Conservation (phyloP, 129 eudicot genomes). For the Calendula officinalis region DNA sequence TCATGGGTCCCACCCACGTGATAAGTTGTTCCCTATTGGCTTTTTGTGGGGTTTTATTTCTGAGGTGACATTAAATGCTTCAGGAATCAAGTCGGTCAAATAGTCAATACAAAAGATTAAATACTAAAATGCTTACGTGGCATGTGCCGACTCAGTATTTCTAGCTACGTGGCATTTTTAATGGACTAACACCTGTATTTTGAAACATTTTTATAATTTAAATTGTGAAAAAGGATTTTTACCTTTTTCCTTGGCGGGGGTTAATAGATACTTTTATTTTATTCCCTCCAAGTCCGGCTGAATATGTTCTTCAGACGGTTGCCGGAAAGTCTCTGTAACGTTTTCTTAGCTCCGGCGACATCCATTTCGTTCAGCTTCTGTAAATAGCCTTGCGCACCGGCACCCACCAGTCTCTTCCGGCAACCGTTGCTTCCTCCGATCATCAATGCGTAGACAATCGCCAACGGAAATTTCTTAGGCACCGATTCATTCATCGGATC, state of each 20-base stretch:
- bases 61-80: too few species aligned
- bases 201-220: background rate
- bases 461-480: conserved; percentile 67
- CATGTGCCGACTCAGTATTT: background rate
- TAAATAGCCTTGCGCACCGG: conserved; percentile 58
- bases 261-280: conserved; percentile 37
- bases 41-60: conserved; percentile 21
- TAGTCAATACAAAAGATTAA: too few species aligned
- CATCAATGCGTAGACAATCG: conserved; percentile 64
- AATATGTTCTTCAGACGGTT: conserved; percentile 67
- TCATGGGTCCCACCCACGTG: conserved; percentile 27
- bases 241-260: conserved; percentile 53
- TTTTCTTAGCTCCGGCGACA: conserved; percentile 76
- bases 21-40: conserved; percentile 22
- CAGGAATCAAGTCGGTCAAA: conserved; percentile 25
- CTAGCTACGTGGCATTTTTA: conserved; percentile 7
- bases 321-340: conserved; percentile 73
- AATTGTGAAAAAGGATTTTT: conserved; percentile 9
- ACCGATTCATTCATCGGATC: conserved; percentile 68
- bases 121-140: conserved; percentile 6
- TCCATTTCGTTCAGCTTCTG: conserved; percentile 69
- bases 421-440: conserved; percentile 77
- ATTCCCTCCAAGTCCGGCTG: conserved; percentile 73
- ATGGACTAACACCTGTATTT: background rate
- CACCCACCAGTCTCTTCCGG: conserved; percentile 66